A percentile compares a stretch with the other conserved stretches of the same genome.
Evolutionary conservation across 139 green algal genomes (phyloP).

Genomic region (Pseudopediastrum boryanum): DNA sequence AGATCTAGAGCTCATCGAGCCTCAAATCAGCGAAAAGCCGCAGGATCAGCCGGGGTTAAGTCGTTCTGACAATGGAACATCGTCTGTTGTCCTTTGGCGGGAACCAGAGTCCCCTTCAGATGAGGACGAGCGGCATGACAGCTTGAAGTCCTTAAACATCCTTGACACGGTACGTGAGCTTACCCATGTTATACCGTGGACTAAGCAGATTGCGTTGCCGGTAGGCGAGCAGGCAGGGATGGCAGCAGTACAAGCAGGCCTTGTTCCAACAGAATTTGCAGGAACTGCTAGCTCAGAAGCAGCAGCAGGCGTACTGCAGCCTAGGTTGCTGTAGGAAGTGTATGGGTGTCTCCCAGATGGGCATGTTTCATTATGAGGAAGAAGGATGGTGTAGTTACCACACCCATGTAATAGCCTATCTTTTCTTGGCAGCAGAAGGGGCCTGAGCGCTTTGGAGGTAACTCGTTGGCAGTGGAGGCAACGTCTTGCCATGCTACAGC

Average conservation of each 20-base stretch:
- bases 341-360: neutral
- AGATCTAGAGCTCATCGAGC: too few species aligned
- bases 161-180: constrained; percentile 28
- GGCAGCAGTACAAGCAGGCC: too few species aligned
- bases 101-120: too few species aligned
- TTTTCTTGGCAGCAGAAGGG: neutral
- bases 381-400: neutral
- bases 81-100: too few species aligned
- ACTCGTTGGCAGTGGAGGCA: neutral
- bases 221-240: too few species aligned
- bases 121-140: constrained; percentile 20
- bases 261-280: too few species aligned
- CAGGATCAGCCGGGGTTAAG: too few species aligned
- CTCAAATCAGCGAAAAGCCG: too few species aligned
- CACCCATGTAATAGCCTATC: neutral
- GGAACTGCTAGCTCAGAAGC: neutral
- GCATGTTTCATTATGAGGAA: neutral
- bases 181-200: neutral
- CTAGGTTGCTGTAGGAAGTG: neutral
- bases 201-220: too few species aligned
- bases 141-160: constrained; percentile 28
- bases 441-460: neutral
- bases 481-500: neutral
- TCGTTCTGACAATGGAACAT: too few species aligned
- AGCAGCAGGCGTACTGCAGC: neutral